Evolutionary conservation across 805 yeast genomes (phyloP).

Genomic region (Starmerella apis): DNA sequence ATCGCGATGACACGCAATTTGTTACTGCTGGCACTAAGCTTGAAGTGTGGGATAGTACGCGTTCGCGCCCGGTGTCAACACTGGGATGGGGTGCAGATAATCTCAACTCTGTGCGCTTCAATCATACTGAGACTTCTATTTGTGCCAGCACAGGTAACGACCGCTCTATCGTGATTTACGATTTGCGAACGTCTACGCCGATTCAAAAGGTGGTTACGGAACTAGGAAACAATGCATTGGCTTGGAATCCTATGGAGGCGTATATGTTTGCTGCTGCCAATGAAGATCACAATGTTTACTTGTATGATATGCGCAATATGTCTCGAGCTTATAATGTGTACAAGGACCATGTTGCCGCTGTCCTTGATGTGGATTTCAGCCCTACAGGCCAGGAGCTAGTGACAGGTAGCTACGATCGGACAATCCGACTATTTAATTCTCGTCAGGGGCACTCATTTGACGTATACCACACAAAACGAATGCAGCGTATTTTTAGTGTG

Average conservation of each 20-base stretch:
- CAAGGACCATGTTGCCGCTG: constrained; percentile 94
- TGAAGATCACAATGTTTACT: constrained; percentile 90
- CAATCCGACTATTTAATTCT: constrained; percentile 67
- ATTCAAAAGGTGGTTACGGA: constrained; percentile 79
- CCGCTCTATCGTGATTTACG: constrained; percentile 82
- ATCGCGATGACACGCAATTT: constrained; percentile 57
- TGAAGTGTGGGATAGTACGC: constrained; percentile 81
- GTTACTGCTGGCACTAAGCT: constrained; percentile 88
- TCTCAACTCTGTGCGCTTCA: constrained; percentile 69
- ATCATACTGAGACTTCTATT: constrained; percentile 78
- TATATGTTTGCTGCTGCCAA: constrained; percentile 81
- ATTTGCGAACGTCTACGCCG: constrained; percentile 80
- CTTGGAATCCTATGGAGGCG: constrained; percentile 98
- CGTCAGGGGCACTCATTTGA: constrained; percentile 88
- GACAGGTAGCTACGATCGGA: constrained; percentile 90
- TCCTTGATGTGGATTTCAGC: constrained; percentile 85
- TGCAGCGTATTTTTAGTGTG: constrained; percentile 87
- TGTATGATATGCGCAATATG: constrained; percentile 95
- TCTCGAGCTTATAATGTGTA: constrained; percentile 68
- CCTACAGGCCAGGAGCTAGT: constrained; percentile 97
- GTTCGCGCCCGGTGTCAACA: constrained; percentile 66
- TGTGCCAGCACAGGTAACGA: constrained; percentile 80
- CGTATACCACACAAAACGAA: constrained; percentile 90
- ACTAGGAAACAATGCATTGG: constrained; percentile 71
- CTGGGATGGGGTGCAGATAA: constrained; percentile 97